phyloP scores from a whole-genome alignment of 2,329 filamentous ascomycete genomes.

The Alternaria angustiovoidea region DNA sequence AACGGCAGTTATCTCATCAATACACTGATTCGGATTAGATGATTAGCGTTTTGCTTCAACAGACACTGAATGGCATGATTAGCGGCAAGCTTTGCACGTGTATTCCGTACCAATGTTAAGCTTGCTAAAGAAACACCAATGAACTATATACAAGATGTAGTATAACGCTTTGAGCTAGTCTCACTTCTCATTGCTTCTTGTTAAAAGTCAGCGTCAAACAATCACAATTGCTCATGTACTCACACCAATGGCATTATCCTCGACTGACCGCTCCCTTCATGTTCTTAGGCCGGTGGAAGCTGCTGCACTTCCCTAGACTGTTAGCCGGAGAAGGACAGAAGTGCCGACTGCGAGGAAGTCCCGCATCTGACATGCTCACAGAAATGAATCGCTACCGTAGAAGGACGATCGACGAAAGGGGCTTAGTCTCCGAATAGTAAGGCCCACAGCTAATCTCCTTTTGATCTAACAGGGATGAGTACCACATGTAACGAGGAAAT shows the following conservation, averaged over 20 bases:
- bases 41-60: too few species aligned
- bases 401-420: neutral
- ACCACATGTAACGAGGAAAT: neutral
- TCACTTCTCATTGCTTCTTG: too few species aligned
- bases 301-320: too few species aligned
- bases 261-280: too few species aligned
- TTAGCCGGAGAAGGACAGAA: too few species aligned
- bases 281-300: too few species aligned
- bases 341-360: too few species aligned
- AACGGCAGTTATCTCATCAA: too few species aligned
- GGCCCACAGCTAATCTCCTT: neutral
- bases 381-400: neutral
- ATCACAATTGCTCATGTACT: too few species aligned
- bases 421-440: slow-evolving; percentile 1
- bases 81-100: neutral
- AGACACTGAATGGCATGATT: neutral
- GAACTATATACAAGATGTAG: neutral
- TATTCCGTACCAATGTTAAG: neutral
- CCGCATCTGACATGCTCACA: neutral
- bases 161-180: neutral
- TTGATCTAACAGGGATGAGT: neutral
- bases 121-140: neutral
- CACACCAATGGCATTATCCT: too few species aligned
- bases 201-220: too few species aligned
- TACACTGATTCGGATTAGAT: too few species aligned